Base-by-base conservation (phyloP, 352 stramenopile genomes). In the Globisporangium cederbergense region DNA sequence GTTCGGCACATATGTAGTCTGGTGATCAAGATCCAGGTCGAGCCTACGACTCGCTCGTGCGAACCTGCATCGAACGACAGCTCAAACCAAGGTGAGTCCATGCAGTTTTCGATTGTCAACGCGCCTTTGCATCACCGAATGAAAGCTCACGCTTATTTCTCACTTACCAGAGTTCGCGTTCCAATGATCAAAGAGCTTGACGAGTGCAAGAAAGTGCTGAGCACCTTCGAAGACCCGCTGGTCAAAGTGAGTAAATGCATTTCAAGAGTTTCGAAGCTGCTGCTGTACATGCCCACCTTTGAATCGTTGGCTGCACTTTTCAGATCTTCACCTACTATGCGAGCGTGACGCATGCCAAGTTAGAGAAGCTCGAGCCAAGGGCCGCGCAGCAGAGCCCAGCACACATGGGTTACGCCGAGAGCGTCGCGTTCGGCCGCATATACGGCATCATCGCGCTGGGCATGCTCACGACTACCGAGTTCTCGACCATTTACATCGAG, bases 361-460 rank as follows among this genome's bases (percentile, higher is more conserved):
- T 88, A 13, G 83, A 91, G 74, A 92, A 92, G 47, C 68, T 87
- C 14, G 81, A 90, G 34, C 58, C 69, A 0, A 90, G 86, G 55
- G 75, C 81, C 53, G 73, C 72, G 4, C 70, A 75, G 32, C 64
- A 69, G 30, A 80, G 79, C 28, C 79, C 78, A 0, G 36, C 61
- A 1, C 81, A 91, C 53, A 81, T 91, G 78, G 78, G 77, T 36
- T 94, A 94, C 71, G 63, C 70, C 45, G 79, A 92, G 61, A 79
- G 78, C 59, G 70, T 92, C n/a, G 68, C 80, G 43, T 91, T 88
- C 55, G 77, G 75, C 0, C 78, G 83, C 36, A 86, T 78, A 63
- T 94, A 91, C 64, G 85, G 83, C 28, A 72, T 94, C 57, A 91
- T 91, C n/a, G 76, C 79, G 13, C 79, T 88, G 56, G 79, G 82